phyloP scores from a whole-genome alignment of 2,329 filamentous ascomycete species.

The Fusarium annulatum region DNA sequence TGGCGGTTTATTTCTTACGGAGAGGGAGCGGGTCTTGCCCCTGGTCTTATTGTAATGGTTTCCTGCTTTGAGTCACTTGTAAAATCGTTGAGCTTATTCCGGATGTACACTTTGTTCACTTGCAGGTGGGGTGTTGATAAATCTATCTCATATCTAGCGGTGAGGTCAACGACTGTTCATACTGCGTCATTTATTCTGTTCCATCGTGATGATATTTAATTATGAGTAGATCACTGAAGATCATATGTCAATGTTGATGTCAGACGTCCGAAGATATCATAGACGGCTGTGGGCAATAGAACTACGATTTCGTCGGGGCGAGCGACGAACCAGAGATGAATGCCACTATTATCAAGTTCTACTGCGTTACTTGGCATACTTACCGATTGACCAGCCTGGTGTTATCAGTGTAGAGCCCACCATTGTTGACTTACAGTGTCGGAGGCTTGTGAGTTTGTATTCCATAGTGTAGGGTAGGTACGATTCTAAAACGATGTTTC shows the following conservation, averaged over 20 bases:
- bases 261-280: background rate
- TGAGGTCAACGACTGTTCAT: background rate
- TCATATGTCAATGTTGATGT: no score
- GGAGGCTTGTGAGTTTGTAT: background rate
- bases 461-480: background rate
- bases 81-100: background rate
- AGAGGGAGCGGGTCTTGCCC: background rate
- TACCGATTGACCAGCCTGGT: background rate
- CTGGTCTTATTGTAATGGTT: background rate
- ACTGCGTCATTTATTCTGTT: constrained; percentile 1
- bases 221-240: background rate
- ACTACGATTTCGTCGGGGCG: background rate
- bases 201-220: background rate
- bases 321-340: no score
- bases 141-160: background rate
- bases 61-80: background rate
- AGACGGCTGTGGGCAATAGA: no score
- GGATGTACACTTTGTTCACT: background rate
- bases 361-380: background rate
- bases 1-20: background rate
- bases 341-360: background rate
- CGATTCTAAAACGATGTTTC: background rate
- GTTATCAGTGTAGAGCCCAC: background rate
- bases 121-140: constrained; percentile 7
- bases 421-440: background rate